A percentile compares a stretch with the other conserved stretches of the same genome.
phyloP scores from a whole-genome alignment of 768 basidiomycete genomes.

The Leucosporidium yakuticum region DNA sequence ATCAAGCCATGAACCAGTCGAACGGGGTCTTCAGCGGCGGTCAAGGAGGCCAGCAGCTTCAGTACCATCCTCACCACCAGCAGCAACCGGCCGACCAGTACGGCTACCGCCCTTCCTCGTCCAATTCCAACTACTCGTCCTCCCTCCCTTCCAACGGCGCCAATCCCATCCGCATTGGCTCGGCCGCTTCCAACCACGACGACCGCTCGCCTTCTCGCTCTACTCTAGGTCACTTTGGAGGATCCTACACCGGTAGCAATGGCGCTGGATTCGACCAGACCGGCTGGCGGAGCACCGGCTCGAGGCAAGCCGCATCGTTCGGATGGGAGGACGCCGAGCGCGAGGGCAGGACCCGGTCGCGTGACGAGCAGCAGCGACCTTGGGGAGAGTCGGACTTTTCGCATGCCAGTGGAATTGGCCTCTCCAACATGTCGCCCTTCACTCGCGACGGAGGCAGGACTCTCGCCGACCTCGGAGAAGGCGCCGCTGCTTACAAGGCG shows the following conservation, averaged over 20 bases:
- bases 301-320: not conserved
- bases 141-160: slow-evolving; percentile 20
- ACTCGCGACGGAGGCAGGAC: slow-evolving; percentile 18
- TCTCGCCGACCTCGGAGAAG: not conserved
- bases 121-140: slow-evolving; percentile 20
- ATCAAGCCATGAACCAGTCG: not conserved
- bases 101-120: slow-evolving; percentile 18
- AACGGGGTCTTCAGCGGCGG: not conserved
- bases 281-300: slow-evolving; percentile 21
- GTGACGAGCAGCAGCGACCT: slow-evolving; percentile 8
- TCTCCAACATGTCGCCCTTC: slow-evolving; percentile 31
- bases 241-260: not conserved
- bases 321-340: slow-evolving; percentile 13
- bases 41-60: not conserved
- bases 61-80: not conserved
- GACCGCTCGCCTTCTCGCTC: slow-evolving; percentile 4
- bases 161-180: not conserved
- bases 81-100: slow-evolving; percentile 22
- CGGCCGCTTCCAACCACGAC: not conserved
- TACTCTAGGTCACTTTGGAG: not conserved
- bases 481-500: slow-evolving; percentile 9
- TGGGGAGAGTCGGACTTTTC: slow-evolving; percentile 3
- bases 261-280: slow-evolving; percentile 3
- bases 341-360: slow-evolving; percentile 12
- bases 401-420: slow-evolving; percentile 11